Evolutionary conservation across 495 filamentous ascomycete genomes (phyloP).

Genomic region (Neurospora sp.): DNA sequence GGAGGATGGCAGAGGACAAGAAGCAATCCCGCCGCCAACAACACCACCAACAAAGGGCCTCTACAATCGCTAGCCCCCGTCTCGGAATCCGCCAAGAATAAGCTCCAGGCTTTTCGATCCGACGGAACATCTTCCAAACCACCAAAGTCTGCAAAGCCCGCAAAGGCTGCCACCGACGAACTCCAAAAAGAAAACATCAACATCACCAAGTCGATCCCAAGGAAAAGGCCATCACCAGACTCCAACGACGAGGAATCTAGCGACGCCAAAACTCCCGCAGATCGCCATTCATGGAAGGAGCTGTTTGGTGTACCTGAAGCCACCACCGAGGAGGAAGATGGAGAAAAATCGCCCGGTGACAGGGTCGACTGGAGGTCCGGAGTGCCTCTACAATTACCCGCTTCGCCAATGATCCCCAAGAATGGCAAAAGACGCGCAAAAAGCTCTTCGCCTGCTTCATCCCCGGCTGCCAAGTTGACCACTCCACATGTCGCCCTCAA

Average conservation of each 20-base stretch:
- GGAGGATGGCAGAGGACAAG: constrained; percentile 40
- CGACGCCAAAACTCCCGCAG: constrained; percentile 62
- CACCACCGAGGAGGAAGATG: constrained; percentile 18
- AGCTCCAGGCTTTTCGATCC: constrained; percentile 39
- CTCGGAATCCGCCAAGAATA: constrained; percentile 39
- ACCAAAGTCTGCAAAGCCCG: neutral
- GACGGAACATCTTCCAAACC: neutral
- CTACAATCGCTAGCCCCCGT: constrained; percentile 27
- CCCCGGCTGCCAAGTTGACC: constrained; percentile 36
- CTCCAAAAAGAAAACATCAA: constrained; percentile 8
- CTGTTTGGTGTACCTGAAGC: constrained; percentile 62
- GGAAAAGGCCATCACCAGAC: constrained; percentile 1
- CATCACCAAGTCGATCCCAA: neutral
- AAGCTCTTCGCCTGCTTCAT: constrained; percentile 73
- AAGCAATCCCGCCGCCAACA: constrained; percentile 30
- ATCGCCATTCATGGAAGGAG: constrained; percentile 65
- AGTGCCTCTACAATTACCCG: constrained; percentile 10
- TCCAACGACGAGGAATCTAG: constrained; percentile 21
- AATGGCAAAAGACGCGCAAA: constrained; percentile 59
- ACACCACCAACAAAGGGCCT: constrained; percentile 7
- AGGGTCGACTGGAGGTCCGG: constrained; percentile 25
- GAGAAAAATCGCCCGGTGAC: constrained; percentile 37
- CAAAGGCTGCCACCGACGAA: constrained; percentile 6
- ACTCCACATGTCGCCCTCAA: constrained; percentile 34
- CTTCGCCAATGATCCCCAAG: constrained; percentile 37